A percentile compares a stretch with the other conserved stretches of the same genome.
These are phyloP conservation scores for Rhodamnia rubescens DNA, from an alignment of 345 rosid species.

Conservation along the genomic window DNA sequence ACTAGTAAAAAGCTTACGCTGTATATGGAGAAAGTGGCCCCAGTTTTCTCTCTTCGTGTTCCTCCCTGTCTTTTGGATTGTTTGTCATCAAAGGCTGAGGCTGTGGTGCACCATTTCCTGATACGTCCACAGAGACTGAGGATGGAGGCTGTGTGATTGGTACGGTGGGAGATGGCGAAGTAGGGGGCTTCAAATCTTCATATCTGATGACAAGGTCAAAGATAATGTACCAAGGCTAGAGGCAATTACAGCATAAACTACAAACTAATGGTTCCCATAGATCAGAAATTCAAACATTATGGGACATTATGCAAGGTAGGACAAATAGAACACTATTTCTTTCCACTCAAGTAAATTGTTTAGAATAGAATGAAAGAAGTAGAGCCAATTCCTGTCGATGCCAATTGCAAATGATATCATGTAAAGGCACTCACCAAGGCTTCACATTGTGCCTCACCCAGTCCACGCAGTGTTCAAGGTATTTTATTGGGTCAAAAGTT, in stretches of 20 bases:
- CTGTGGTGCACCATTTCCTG: conserved; percentile 18
- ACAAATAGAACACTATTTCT: background rate
- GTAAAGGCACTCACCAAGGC: background rate
- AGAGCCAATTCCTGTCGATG: background rate
- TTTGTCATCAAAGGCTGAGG: conserved; percentile 9
- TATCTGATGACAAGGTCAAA: background rate
- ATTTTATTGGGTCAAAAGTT: background rate
- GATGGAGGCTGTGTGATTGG: background rate
- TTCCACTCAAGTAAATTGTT: background rate
- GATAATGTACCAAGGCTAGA: background rate
- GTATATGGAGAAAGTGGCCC: conserved; percentile 17
- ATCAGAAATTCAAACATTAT: background rate
- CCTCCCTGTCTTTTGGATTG: conserved; percentile 3
- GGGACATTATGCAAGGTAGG: background rate
- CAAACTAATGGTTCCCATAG: background rate
- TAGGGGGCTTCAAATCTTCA: conserved; percentile 5
- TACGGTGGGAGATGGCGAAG: conserved; percentile 3
- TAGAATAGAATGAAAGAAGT: background rate
- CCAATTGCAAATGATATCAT: background rate
- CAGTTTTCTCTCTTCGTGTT: background rate
- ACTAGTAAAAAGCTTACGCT: conserved; percentile 27
- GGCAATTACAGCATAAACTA: background rate
- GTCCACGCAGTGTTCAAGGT: background rate
- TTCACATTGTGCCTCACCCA: background rate
- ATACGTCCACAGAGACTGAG: background rate